phyloP scores from a whole-genome alignment of 2,329 filamentous ascomycete species.

The Colletotrichum liriopes region DNA sequence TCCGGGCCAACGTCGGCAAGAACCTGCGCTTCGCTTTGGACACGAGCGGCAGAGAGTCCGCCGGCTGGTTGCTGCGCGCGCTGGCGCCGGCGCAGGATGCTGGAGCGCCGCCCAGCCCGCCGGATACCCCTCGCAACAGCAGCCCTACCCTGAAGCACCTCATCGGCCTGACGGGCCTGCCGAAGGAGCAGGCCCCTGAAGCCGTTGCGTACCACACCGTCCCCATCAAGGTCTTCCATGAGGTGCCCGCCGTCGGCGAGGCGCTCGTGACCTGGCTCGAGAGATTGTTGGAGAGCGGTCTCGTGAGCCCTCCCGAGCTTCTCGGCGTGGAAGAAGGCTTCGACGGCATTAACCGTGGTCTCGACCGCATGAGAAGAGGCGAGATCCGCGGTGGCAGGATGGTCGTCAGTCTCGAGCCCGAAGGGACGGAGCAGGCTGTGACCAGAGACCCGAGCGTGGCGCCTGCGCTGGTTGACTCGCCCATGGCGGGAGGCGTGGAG shows the following conservation, averaged over 20 bases:
- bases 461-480: slow-evolving; percentile 24
- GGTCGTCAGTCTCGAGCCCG: slow-evolving; percentile 63
- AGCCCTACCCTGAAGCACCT: slow-evolving; percentile 66
- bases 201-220: slow-evolving; percentile 74
- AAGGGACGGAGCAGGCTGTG: neutral
- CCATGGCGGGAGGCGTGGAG: neutral
- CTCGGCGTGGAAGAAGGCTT: slow-evolving; percentile 75
- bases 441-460: slow-evolving; percentile 24
- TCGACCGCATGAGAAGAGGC: slow-evolving; percentile 77
- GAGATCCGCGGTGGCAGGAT: slow-evolving; percentile 79
- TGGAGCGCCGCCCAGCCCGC: slow-evolving; percentile 53
- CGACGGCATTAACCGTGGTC: slow-evolving; percentile 75
- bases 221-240: slow-evolving; percentile 84
- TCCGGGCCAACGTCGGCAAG: slow-evolving; percentile 71
- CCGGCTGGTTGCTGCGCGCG: slow-evolving; percentile 69
- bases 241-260: slow-evolving; percentile 75
- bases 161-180: slow-evolving; percentile 77
- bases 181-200: slow-evolving; percentile 65
- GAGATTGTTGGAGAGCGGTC: slow-evolving; percentile 68
- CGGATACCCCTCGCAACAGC: slow-evolving; percentile 53
- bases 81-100: slow-evolving; percentile 54
- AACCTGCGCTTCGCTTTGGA: slow-evolving; percentile 79
- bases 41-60: slow-evolving; percentile 76
- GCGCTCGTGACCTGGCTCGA: slow-evolving; percentile 78
- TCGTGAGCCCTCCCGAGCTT: slow-evolving; percentile 75